Evolutionary conservation across 2,329 filamentous ascomycete genomes (phyloP).

Genomic region (Aspergillus neoniger): DNA sequence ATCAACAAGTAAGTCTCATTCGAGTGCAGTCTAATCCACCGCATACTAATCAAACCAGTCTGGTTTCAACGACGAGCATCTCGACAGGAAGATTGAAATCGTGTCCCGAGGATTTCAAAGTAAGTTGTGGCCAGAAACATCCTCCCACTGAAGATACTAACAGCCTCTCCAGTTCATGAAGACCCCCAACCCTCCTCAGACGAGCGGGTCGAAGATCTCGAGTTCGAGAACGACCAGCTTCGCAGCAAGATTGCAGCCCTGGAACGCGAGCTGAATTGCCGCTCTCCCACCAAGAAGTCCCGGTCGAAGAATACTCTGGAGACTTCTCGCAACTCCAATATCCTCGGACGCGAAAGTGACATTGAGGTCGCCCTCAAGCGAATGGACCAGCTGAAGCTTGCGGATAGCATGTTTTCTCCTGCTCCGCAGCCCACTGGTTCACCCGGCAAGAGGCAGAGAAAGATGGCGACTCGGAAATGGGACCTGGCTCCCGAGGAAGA

Average conservation of each 20-base stretch:
- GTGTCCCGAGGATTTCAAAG: conserved; percentile 58
- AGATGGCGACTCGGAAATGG: conserved; percentile 51
- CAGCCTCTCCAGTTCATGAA: conserved; percentile 43
- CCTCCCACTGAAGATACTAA: conserved; percentile 6
- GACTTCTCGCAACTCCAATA: conserved; percentile 30
- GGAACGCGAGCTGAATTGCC: conserved; percentile 64
- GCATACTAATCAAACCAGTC: conserved; percentile 32
- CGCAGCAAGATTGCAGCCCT: conserved; percentile 65
- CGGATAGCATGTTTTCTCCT: conserved; percentile 36
- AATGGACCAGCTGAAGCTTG: conserved; percentile 43
- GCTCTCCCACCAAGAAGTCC: conserved; percentile 64
- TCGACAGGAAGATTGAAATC: conserved; percentile 84
- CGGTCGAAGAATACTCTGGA: conserved; percentile 34
- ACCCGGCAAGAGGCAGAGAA: conserved; percentile 44
- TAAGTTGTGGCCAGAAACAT: conserved; percentile 27
- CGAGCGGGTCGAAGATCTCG: conserved; percentile 65
- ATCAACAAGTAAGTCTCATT: conserved; percentile 61
- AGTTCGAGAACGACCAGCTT: conserved; percentile 70
- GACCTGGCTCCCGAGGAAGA: conserved; percentile 49
- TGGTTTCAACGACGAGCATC: conserved; percentile 78
- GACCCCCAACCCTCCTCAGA: conserved; percentile 53
- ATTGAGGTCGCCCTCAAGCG: conserved; percentile 42
- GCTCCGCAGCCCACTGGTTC: conserved; percentile 27
- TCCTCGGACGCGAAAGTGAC: conserved; percentile 41
- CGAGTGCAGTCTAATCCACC: background rate